Evolutionary conservation across 2,329 filamentous ascomycete species (phyloP).

Genomic region (Fonsecaea multimorphosa): DNA sequence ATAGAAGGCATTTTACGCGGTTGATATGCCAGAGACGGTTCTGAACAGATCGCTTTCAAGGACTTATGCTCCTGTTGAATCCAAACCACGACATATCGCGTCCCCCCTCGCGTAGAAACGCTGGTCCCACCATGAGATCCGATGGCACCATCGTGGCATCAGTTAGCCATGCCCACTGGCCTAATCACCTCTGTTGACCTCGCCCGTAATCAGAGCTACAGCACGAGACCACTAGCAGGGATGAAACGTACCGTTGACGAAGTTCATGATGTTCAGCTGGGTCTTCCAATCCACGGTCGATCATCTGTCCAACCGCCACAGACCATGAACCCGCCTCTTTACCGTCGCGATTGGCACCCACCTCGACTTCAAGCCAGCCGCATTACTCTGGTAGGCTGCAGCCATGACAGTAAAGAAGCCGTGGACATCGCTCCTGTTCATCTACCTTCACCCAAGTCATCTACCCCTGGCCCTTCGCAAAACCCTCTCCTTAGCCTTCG

Average conservation of each 20-base stretch:
- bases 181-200: conserved; percentile 56
- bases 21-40: neutral
- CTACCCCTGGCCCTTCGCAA: conserved; percentile 46
- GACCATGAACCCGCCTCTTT: neutral
- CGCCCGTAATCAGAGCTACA: conserved; percentile 49
- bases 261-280: conserved; percentile 10
- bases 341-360: neutral
- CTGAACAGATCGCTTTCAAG: neutral
- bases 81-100: neutral
- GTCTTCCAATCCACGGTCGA: neutral
- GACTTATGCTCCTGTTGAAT: neutral
- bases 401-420: neutral
- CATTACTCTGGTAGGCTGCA: conserved; percentile 7
- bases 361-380: conserved; percentile 27
- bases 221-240: conserved; percentile 53
- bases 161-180: conserved; percentile 56
- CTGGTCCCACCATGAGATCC: neutral
- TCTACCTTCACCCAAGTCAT: conserved; percentile 24
- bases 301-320: conserved; percentile 3
- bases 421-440: neutral
- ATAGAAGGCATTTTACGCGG: neutral
- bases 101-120: neutral
- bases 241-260: conserved; percentile 54
- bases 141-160: conserved; percentile 28
- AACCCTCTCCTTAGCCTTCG: conserved; percentile 63